These are phyloP conservation scores for Raffaelea deltoideospora DNA, from an alignment of 2,329 filamentous ascomycete species.

Conservation along the genomic window DNA sequence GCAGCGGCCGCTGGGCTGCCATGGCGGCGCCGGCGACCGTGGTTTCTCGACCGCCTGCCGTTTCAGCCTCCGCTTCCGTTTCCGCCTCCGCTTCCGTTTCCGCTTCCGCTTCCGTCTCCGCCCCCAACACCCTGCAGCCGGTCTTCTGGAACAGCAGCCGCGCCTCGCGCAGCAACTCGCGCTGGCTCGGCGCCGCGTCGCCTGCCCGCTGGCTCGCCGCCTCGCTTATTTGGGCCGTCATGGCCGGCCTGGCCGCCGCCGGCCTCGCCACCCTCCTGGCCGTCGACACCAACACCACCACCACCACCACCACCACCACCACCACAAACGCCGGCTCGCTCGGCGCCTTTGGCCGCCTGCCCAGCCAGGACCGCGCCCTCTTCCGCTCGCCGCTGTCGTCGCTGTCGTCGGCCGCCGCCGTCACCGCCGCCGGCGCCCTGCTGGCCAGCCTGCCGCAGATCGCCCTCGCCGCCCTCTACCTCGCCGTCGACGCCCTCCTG, in stretches of 20 bases:
- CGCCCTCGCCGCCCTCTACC: constrained; percentile 30
- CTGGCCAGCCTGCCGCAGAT: constrained; percentile 35
- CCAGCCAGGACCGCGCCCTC: constrained; percentile 11
- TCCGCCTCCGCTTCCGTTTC: neutral
- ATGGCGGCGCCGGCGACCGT: constrained; percentile 22
- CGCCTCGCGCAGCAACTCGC: constrained; percentile 12
- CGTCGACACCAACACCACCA: too few relatives aligned
- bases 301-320: too few relatives aligned
- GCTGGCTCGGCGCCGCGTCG: constrained; percentile 31
- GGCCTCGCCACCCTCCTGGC: constrained; percentile 24
- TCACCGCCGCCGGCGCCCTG: too few relatives aligned
- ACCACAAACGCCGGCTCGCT: constrained; percentile 11
- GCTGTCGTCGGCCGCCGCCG: too few relatives aligned
- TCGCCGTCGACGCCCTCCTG: constrained; percentile 30
- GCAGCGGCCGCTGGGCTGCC: constrained; percentile 25
- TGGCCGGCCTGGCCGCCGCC: constrained; percentile 21
- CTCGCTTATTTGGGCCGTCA: constrained; percentile 21
- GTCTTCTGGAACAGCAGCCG: too few relatives aligned
- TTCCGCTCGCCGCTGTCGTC: constrained; percentile 21
- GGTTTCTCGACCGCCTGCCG: too few relatives aligned
- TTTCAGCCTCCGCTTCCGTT: neutral
- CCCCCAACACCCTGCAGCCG: constrained; percentile 3
- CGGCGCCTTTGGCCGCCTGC: constrained; percentile 22
- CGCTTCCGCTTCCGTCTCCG: neutral
- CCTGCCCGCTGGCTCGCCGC: constrained; percentile 25